A percentile compares a stretch with the other conserved stretches of the same genome.
Evolutionary conservation across 2,329 filamentous ascomycete genomes (phyloP).

Genomic region (Penicillium sp.): DNA sequence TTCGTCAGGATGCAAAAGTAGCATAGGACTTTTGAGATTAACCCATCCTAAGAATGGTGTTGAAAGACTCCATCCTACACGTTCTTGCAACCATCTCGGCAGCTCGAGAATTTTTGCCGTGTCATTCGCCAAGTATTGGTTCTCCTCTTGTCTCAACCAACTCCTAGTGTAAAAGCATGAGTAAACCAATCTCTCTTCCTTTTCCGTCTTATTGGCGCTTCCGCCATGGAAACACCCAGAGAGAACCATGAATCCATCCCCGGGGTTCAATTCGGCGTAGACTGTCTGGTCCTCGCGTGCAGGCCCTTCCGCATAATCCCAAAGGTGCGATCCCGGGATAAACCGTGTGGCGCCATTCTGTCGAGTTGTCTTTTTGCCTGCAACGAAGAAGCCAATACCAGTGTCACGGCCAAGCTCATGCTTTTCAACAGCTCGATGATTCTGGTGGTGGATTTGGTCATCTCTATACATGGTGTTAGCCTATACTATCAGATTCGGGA

Average conservation of each 20-base stretch:
- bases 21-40: not conserved
- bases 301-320: not conserved
- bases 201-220: not conserved
- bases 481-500: not conserved
- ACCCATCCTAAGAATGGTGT: constrained; percentile 4
- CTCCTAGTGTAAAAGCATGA: constrained; percentile 2
- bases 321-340: constrained; percentile 6
- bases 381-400: not conserved
- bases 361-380: not conserved
- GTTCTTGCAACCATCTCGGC: not conserved
- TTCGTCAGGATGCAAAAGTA: not conserved
- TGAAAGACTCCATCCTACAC: not conserved
- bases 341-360: constrained; percentile 1
- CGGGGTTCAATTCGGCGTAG: constrained; percentile 2
- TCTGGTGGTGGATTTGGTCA: not conserved
- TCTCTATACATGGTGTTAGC: not conserved
- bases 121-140: constrained; percentile 7
- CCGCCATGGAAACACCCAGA: constrained; percentile 2
- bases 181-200: constrained; percentile 3
- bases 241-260: constrained; percentile 6
- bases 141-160: constrained; percentile 4
- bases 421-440: not conserved
- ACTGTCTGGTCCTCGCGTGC: not conserved
- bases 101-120: not conserved
- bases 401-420: not conserved